Evolutionary conservation across 2,329 filamentous ascomycete genomes (phyloP), one percentile per base, ranked within the genome.

Genomic region (Colletotrichum sp.): DNA sequence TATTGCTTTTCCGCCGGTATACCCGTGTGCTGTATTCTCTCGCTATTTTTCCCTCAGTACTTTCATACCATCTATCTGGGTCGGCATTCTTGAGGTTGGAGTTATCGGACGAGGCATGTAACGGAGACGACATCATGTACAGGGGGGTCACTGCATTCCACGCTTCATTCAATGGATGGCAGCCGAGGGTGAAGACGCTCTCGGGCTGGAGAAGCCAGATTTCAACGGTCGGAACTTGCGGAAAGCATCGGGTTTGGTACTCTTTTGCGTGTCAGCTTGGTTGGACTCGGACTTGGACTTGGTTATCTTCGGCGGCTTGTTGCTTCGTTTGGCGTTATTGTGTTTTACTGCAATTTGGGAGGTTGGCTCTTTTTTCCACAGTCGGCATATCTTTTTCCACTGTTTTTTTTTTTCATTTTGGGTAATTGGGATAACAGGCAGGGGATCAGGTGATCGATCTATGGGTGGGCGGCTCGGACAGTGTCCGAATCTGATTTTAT

Each of bases 1-100:
- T 68, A 60, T 75, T 69, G 6, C 24, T 28, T 67, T 71, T 57
- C 32, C 30, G 52, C 60, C 67, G 75, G 71, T 75, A 71, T 67
- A 75, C 24, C 72, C 75, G 75, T 39, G 60, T 70, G 66, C 63
- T 77, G 66, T 77, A 77, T 77, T 74, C 64, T 76, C 63, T 68
- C 63, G 62, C 24, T 69, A 63, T 34, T 62, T 55, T 44, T 32
- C 44, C 26, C 32, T 36, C 13, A 44, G 24, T 18, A 34, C 57
- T 62, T 32, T 34, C 28, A 36, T 28, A 26, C 49, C 26, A 52
- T 57, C 24, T 59, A 62, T 30, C 57, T 70, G 57, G 70, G 34
- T 24, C 10, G 26, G 36, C 62, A 67, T 34, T 57, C 44, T 16
- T 59, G 39, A 59, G 28, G 32, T 59, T 57, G 69, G 70, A 57